A percentile compares a stretch with the other conserved stretches of the same genome.
phyloP scores from a whole-genome alignment of 768 basidiomycete species.

The Suillus subaureus region DNA sequence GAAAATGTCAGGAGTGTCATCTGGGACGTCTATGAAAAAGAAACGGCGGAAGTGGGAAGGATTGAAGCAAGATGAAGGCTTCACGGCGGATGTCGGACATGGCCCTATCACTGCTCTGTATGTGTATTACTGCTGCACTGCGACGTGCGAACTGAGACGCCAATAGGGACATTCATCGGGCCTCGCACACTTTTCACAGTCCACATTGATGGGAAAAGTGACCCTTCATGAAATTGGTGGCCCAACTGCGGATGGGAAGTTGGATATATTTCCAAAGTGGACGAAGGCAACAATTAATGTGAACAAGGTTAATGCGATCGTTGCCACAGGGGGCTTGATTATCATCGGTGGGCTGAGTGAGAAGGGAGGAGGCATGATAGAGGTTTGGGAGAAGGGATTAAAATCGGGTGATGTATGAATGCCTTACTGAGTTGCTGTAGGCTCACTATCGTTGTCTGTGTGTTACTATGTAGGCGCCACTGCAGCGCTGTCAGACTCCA shows the following conservation, averaged over 20 bases:
- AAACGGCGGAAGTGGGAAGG: slow-evolving; percentile 77
- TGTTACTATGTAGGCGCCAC: neutral
- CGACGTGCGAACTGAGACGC: slow-evolving; percentile 7
- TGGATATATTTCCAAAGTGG: slow-evolving; percentile 51
- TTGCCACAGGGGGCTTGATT: slow-evolving; percentile 48
- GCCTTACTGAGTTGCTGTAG: neutral
- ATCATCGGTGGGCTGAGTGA: slow-evolving; percentile 63
- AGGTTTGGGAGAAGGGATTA: slow-evolving; percentile 50
- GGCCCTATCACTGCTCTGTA: slow-evolving; percentile 47
- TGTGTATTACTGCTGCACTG: slow-evolving; percentile 21
- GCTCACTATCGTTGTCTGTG: neutral
- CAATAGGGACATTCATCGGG: slow-evolving; percentile 52
- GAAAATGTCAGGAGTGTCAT: slow-evolving; percentile 32
- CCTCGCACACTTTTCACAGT: slow-evolving; percentile 49
- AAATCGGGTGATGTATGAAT: neutral
- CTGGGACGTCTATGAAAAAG: slow-evolving; percentile 38
- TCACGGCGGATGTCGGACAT: slow-evolving; percentile 50
- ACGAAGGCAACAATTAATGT: slow-evolving; percentile 42
- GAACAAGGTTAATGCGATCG: slow-evolving; percentile 69
- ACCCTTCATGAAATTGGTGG: slow-evolving; percentile 49
- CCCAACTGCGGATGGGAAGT: slow-evolving; percentile 37
- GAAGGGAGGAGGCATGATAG: slow-evolving; percentile 62
- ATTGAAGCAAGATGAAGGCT: slow-evolving; percentile 47
- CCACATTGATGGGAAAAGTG: slow-evolving; percentile 64
- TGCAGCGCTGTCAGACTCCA: neutral